Conservation (phyloP, 805 yeast genomes). For the Wickerhamiella nectarea region DNA sequence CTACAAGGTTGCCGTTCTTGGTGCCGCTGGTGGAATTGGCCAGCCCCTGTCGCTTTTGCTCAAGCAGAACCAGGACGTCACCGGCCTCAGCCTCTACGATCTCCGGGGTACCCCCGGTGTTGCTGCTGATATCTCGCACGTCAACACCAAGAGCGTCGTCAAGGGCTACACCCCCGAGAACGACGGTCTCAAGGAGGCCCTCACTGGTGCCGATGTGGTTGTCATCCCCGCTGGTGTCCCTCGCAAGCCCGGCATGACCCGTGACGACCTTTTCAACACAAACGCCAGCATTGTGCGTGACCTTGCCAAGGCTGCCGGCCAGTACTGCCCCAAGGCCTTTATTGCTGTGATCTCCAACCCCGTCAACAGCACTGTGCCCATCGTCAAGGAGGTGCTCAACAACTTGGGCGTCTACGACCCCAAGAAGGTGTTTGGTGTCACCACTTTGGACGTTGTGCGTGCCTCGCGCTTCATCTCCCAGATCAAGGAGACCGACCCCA, state of each 20-base stretch:
- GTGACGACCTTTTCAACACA: slow-evolving; percentile 93
- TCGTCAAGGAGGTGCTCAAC: slow-evolving; percentile 85
- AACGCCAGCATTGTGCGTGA: slow-evolving; percentile 92
- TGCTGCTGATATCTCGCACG: slow-evolving; percentile 89
- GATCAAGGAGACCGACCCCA: slow-evolving; percentile 59
- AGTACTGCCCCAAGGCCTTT: slow-evolving; percentile 71
- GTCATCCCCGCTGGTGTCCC: slow-evolving; percentile 97
- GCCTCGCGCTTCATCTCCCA: slow-evolving; percentile 75
- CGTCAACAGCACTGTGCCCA: slow-evolving; percentile 94
- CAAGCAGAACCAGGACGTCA: slow-evolving; percentile 79
- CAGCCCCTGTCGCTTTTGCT: slow-evolving; percentile 72
- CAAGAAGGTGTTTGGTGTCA: slow-evolving; percentile 85
- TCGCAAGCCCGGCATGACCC: slow-evolving; percentile 98
- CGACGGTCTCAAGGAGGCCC: slow-evolving; percentile 54
- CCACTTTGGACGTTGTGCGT: slow-evolving; percentile 85
- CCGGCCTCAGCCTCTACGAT: slow-evolving; percentile 76
- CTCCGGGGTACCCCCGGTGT: slow-evolving; percentile 91
- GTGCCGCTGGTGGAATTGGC: slow-evolving; percentile 97
- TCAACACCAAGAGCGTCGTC: slow-evolving; percentile 83
- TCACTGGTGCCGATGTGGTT: slow-evolving; percentile 59
- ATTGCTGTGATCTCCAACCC: slow-evolving; percentile 82
- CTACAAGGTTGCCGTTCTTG: slow-evolving; percentile 67
- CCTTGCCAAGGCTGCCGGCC: slow-evolving; percentile 75
- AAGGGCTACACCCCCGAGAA: slow-evolving; percentile 78
- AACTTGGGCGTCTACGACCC: slow-evolving; percentile 80